Percentiles rank a stretch among this genome's conserved stretches.
These are phyloP conservation scores for Penicillium daleae DNA, from an alignment of 495 filamentous ascomycete genomes.

Conservation along the genomic window DNA sequence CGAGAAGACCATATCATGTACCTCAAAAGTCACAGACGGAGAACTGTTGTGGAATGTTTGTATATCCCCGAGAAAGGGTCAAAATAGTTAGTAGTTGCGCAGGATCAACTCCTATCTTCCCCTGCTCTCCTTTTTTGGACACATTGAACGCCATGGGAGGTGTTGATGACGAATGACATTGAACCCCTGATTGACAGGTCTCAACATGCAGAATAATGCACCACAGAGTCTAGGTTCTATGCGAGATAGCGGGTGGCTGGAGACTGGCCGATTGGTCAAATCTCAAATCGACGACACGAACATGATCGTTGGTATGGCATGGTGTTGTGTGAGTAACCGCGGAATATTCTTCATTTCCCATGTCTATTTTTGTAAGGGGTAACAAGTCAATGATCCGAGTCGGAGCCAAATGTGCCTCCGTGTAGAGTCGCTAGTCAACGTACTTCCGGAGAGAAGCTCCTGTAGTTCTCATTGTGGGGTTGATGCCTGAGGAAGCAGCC, in stretches of 20 bases:
- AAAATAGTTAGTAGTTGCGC: too few relatives aligned
- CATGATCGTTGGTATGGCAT: not conserved
- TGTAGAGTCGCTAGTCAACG: not conserved
- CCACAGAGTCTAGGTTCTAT: not conserved
- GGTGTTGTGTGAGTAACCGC: too few relatives aligned
- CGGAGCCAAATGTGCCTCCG: not conserved
- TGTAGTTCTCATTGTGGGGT: too few relatives aligned
- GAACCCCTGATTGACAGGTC: not conserved
- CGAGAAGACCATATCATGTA: too few relatives aligned
- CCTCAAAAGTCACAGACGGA: too few relatives aligned
- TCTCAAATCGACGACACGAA: not conserved
- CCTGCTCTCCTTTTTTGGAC: too few relatives aligned
- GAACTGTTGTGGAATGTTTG: too few relatives aligned
- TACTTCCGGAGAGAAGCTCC: too few relatives aligned
- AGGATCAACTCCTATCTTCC: too few relatives aligned
- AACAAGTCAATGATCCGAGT: not conserved
- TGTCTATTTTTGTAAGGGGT: too few relatives aligned
- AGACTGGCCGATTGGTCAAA: not conserved
- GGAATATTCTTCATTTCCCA: too few relatives aligned
- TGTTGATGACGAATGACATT: not conserved
- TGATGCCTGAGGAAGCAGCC: conserved; percentile 9
- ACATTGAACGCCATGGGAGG: too few relatives aligned
- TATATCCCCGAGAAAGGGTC: not conserved
- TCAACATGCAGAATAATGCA: not conserved
- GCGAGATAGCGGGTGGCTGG: not conserved